Base-by-base conservation (phyloP, 2,329 filamentous ascomycete species). In the Verticillium albo-atrum region DNA sequence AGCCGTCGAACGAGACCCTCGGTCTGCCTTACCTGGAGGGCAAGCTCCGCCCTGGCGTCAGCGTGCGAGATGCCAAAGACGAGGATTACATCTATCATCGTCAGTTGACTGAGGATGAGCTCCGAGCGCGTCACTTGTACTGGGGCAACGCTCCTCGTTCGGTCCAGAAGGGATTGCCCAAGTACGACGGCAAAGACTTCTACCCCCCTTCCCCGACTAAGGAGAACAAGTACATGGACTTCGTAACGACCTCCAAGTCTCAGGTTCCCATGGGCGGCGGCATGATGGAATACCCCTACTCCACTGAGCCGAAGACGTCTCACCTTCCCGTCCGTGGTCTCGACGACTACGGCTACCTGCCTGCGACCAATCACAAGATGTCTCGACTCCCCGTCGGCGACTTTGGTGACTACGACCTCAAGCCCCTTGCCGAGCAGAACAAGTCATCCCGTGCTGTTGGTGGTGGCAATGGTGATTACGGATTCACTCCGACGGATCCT, bases 101-200 rank as follows among this genome's bases (percentile, higher is more conserved):
- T 57, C 75, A 81, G n/a, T 72, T 88, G 32, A 88, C 80, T 0
- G 76, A 81, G 3, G 84, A 85, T 55, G 86, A 89, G 66, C 72
- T 81, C 53, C 80, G 81, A 58, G 83, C 86, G 62, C 81, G 85
- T 52, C 79, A 82, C 62, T 71, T 86, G 63, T 88, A 86, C 68
- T 88, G 84, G 83, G 84, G 82, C 10, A 80, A 82, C 51, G 79
- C 81, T 17, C 79, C 84, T 50, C 76, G 72, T 30, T 77, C 79
- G 63, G 75, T 77, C 14, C 75, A 80, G 55, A 77, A 74, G 34
- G 82, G 83, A 2, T 72, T 87, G 47, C 85, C 85, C 34, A 87
- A 85, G 68, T 89, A 85, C 65, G 85, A 88, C 64, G 85, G 86
- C 26, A 86, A 85, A 68, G 79, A 87, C 67, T 88, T 88, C 64